These are phyloP conservation scores for Cladosporium sp. DNA, from an alignment of 2,329 filamentous ascomycete genomes.

Conservation along the genomic window DNA sequence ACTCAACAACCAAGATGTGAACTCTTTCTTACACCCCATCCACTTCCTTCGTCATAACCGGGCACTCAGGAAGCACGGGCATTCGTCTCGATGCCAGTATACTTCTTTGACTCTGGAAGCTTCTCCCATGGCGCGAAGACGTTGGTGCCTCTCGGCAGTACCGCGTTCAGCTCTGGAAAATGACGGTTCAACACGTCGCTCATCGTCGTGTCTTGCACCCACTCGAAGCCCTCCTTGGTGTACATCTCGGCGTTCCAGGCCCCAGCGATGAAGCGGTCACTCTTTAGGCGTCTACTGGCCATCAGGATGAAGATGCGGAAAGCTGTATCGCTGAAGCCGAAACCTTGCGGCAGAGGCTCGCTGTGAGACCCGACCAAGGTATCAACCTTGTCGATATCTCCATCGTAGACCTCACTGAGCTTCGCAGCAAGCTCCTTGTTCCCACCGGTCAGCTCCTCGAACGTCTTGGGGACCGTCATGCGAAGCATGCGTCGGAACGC, in stretches of 20 bases:
- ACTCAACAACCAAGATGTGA: too few species aligned
- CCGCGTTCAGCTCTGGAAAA: slow-evolving; percentile 44
- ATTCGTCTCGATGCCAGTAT: slow-evolving; percentile 36
- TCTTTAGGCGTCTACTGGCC: slow-evolving; percentile 48
- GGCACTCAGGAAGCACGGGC: slow-evolving; percentile 6
- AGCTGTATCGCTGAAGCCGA: slow-evolving; percentile 53
- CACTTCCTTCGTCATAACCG: too few species aligned
- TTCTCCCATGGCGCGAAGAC: slow-evolving; percentile 42
- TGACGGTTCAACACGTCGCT: slow-evolving; percentile 48
- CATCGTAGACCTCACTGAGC: slow-evolving; percentile 44
- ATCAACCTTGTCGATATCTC: slow-evolving; percentile 48
- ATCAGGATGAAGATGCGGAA: slow-evolving; percentile 52
- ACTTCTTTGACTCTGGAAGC: slow-evolving; percentile 16
- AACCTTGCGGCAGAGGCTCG: slow-evolving; percentile 49
- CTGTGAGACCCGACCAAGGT: slow-evolving; percentile 46
- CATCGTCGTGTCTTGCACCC: slow-evolving; percentile 49
- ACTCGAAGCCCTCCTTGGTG: slow-evolving; percentile 45
- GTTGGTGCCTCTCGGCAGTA: slow-evolving; percentile 39
- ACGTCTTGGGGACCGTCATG: slow-evolving; percentile 41
- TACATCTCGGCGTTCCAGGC: slow-evolving; percentile 47
- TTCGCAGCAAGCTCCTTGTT: slow-evolving; percentile 41
- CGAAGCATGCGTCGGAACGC: slow-evolving; percentile 50
- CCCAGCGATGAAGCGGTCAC: slow-evolving; percentile 49
- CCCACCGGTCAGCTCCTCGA: slow-evolving; percentile 46
- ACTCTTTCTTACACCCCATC: too few species aligned